phyloP scores from a whole-genome alignment of 1,284 basidiomycete genomes.

The Pseudozyma thailandica region DNA sequence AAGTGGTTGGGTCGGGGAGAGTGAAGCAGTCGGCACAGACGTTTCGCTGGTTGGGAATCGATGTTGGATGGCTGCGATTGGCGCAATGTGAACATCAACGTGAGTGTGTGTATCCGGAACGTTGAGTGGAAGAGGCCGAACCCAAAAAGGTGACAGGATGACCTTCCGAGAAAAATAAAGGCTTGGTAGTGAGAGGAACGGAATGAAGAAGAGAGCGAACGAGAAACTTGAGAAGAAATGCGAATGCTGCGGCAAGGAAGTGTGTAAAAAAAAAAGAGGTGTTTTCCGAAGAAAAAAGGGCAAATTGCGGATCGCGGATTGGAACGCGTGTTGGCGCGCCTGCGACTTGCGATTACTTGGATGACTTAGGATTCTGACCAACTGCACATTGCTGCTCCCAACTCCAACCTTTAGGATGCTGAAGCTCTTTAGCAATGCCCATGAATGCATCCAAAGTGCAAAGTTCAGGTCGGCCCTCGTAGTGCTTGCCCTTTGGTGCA shows the following conservation, averaged over 20 bases:
- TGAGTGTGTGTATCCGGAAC: too few species aligned
- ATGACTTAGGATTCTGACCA: constrained; percentile 42
- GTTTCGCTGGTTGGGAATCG: not conserved
- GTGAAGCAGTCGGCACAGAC: constrained; percentile 5
- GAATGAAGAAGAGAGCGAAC: constrained; percentile 9
- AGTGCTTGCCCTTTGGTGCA: constrained; percentile 76
- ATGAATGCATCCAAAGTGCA: constrained; percentile 79
- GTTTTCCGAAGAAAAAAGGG: not conserved
- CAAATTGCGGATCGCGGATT: not conserved
- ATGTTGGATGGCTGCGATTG: too few species aligned
- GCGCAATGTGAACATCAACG: too few species aligned
- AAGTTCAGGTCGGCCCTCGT: constrained; percentile 78
- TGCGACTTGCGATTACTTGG: constrained; percentile 52
- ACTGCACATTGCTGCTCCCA: constrained; percentile 61
- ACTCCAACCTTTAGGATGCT: constrained; percentile 52
- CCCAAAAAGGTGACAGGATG: constrained; percentile 12
- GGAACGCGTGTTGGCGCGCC: not conserved
- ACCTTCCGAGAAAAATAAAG: constrained; percentile 2
- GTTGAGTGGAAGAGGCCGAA: too few species aligned
- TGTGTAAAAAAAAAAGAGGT: not conserved
- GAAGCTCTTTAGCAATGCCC: constrained; percentile 61
- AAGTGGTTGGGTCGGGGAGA: not conserved
- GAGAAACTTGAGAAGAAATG: not conserved
- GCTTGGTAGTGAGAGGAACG: not conserved
- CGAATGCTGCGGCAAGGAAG: constrained; percentile 10